phyloP scores from a whole-genome alignment of 106 monocot genomes.

The Vanilla planifolia region DNA sequence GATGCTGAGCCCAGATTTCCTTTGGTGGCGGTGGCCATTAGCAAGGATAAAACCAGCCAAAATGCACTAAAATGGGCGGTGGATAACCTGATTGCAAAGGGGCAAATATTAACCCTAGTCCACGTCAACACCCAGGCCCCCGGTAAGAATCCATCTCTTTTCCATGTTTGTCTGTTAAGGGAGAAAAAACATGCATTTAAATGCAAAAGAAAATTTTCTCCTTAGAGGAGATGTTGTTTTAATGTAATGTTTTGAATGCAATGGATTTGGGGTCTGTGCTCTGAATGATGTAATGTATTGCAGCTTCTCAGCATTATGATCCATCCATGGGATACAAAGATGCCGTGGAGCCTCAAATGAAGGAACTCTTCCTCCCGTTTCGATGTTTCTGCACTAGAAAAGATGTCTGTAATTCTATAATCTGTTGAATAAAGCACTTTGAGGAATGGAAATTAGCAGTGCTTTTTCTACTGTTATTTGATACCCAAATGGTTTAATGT shows the following conservation, averaged over 20 bases:
- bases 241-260: no score
- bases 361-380: slow-evolving; percentile 41
- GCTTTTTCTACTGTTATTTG: not conserved
- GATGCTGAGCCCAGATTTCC: slow-evolving; percentile 1
- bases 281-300: no score
- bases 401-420: slow-evolving; percentile 23
- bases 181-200: no score
- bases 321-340: not conserved
- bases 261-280: no score
- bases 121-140: slow-evolving; percentile 40
- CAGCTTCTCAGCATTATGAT: not conserved
- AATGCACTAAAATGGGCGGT: slow-evolving; percentile 54
- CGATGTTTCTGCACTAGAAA: slow-evolving; percentile 38
- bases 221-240: no score
- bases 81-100: slow-evolving; percentile 30
- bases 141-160: no score
- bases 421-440: not conserved
- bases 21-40: slow-evolving; percentile 42
- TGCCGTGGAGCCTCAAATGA: slow-evolving; percentile 10
- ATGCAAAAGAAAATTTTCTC: no score
- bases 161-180: no score
- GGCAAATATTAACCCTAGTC: slow-evolving; percentile 34
- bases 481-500: not conserved
- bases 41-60: slow-evolving; percentile 55
- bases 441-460: not conserved